These are phyloP conservation scores for Hypoxylon sp. DNA, from an alignment of 2,329 filamentous ascomycete species.

Conservation along the genomic window DNA sequence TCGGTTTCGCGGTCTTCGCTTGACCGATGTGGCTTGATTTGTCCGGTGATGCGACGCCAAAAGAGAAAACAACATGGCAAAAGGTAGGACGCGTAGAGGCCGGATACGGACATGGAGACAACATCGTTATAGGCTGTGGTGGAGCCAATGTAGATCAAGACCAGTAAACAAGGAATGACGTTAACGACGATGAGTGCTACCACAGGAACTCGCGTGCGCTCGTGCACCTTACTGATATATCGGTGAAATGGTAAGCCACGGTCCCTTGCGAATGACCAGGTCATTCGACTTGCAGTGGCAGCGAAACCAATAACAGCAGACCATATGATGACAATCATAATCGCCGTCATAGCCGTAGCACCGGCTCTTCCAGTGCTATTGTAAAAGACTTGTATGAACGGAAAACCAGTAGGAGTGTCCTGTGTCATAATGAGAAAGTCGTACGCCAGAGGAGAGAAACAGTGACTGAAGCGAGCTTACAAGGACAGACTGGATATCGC, in stretches of 20 bases:
- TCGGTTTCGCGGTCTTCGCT: not conserved
- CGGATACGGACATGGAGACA: slow-evolving; percentile 39
- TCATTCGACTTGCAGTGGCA: slow-evolving; percentile 29
- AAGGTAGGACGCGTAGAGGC: slow-evolving; percentile 54
- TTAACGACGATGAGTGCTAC: slow-evolving; percentile 17
- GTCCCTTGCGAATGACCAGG: slow-evolving; percentile 35
- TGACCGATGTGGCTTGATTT: slow-evolving; percentile 19
- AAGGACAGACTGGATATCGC: slow-evolving; percentile 34
- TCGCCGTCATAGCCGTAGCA: slow-evolving; percentile 29
- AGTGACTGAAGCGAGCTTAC: slow-evolving; percentile 9
- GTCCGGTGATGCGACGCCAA: slow-evolving; percentile 46
- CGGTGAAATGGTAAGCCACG: slow-evolving; percentile 28
- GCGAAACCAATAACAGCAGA: slow-evolving; percentile 29
- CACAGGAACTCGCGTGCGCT: slow-evolving; percentile 25
- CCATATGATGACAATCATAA: slow-evolving; percentile 27
- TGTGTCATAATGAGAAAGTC: slow-evolving; percentile 18
- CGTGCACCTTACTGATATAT: slow-evolving; percentile 28
- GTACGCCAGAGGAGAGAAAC: not conserved
- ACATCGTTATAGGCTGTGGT: slow-evolving; percentile 24
- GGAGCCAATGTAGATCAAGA: slow-evolving; percentile 27
- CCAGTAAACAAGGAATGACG: slow-evolving; percentile 24
- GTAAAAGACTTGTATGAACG: slow-evolving; percentile 32
- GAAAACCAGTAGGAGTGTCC: slow-evolving; percentile 30
- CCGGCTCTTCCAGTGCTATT: slow-evolving; percentile 25
- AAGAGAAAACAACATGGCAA: slow-evolving; percentile 52